Evolutionary conservation across 1,284 basidiomycete species (phyloP), one percentile per base, ranked within the genome.

Genomic region (Volvariella volvacea): DNA sequence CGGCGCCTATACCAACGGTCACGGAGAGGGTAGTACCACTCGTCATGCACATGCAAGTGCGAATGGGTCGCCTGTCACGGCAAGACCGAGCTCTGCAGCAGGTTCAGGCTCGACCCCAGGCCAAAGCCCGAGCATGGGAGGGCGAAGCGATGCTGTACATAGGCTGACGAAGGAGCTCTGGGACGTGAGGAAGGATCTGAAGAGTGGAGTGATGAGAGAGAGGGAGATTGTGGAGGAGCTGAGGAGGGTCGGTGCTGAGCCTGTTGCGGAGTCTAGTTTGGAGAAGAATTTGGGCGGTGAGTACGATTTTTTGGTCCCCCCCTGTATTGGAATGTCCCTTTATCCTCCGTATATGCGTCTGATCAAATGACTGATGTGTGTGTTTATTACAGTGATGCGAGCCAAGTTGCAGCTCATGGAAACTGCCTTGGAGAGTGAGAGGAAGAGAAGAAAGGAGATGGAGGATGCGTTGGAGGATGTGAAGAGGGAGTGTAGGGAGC

Each of bases 381-480:
- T n/a, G n/a, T n/a, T 20, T 20, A 6, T 36, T 36, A 16, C n/a
- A 21, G 31, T 22, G 10, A 19, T 15, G 2, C 32, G 34, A 28
- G 22, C 22, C 10, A 49, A 44, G 1, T 16, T 58, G 14, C 21
- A 47, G 20, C n/a, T 44, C 21, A 28, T 55, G 10, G 57, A 61
- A 41, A 33, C 45, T 8, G 47, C 58, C 28, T 52, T 69, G 25
- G 53, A 53, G 28, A 55, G 57, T 31, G 68, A 73, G 54, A 58
- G 61, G 17, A 45, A 49, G 39, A 54, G 53, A 41, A 57, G 67
- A 15, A 48, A 53, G 36, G 60, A 60, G 14, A 60, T 65, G 16
- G 70, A 74, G 50, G 49, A 54, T 25, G 50, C 57, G 28, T 50
- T 74, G 42, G 53, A 58, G 45, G 70, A 69, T 48, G 57, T 71